Evolutionary conservation across 2,329 filamentous ascomycete species (phyloP).

Genomic region (Trichophyton verrucosum): DNA sequence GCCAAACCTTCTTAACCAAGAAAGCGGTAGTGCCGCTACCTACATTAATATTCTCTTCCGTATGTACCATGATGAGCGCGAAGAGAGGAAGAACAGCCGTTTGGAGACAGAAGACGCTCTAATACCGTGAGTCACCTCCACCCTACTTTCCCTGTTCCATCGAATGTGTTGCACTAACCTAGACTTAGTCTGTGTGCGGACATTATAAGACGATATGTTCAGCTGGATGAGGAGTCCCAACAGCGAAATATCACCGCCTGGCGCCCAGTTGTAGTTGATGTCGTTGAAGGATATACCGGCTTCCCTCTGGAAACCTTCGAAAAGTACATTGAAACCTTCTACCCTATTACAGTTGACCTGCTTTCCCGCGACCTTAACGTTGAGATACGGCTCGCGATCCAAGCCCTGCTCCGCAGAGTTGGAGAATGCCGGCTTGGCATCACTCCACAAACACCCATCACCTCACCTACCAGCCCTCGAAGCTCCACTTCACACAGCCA

Average conservation of each 20-base stretch:
- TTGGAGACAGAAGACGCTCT: constrained; percentile 80
- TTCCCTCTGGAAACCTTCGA: constrained; percentile 73
- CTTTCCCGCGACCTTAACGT: constrained; percentile 66
- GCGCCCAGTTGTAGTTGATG: constrained; percentile 93
- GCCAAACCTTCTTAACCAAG: constrained; percentile 93
- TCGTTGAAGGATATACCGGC: constrained; percentile 79
- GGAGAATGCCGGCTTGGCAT: constrained; percentile 58
- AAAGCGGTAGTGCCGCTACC: constrained; percentile 80
- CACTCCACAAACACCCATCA: constrained; percentile 19
- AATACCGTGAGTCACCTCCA: constrained; percentile 50
- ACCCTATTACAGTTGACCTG: constrained; percentile 72
- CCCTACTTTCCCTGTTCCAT: background rate
- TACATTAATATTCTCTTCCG: constrained; percentile 93
- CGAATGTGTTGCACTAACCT: constrained; percentile 14
- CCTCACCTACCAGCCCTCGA: constrained; percentile 24
- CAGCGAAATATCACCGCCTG: constrained; percentile 95
- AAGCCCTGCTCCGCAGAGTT: constrained; percentile 65
- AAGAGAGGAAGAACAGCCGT: constrained; percentile 67
- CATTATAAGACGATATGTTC: constrained; percentile 74
- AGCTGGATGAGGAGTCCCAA: constrained; percentile 88
- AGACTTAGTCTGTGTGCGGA: constrained; percentile 63
- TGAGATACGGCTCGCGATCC: constrained; percentile 66
- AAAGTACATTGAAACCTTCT: constrained; percentile 69
- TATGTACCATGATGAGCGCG: constrained; percentile 87
- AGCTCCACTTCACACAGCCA: constrained; percentile 25